Conservation (phyloP, 768 basidiomycete species). For the Lyophyllum atratum region DNA sequence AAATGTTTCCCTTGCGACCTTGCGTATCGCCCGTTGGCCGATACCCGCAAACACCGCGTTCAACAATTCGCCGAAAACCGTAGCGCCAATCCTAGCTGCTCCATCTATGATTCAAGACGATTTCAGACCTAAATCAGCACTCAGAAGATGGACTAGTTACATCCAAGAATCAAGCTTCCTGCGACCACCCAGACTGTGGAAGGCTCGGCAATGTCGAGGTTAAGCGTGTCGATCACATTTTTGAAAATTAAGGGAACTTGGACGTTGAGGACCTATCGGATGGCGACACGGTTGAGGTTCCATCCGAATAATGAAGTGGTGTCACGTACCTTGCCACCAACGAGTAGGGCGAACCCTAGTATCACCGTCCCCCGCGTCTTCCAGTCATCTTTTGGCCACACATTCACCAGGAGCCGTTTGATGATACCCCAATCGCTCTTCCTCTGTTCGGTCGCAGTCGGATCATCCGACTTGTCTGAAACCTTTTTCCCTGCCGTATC, state of each 20-base stretch:
- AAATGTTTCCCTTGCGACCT: conserved; percentile 95
- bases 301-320: not conserved
- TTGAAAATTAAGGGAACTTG: conserved; percentile 99
- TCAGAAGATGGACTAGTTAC: conserved; percentile 49
- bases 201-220: conserved; percentile 71
- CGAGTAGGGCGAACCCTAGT: conserved; percentile 76
- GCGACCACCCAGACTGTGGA: conserved; percentile 90
- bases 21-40: conserved; percentile 91
- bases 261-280: conserved; percentile 80
- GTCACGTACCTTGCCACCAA: conserved; percentile 77
- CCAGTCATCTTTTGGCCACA: conserved; percentile 92
- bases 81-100: conserved; percentile 85
- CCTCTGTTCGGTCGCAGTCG: conserved; percentile 54
- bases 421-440: conserved; percentile 87
- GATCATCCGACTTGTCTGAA: conserved; percentile 13
- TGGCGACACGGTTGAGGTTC: not conserved
- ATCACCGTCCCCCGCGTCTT: conserved; percentile 81
- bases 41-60: conserved; percentile 97
- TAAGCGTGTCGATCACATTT: conserved; percentile 84
- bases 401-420: conserved; percentile 77
- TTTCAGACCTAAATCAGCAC: conserved; percentile 2
- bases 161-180: conserved; percentile 88
- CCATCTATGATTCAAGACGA: conserved; percentile 61
- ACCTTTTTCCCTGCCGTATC: not conserved
- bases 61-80: conserved; percentile 86